Evolutionary conservation across 192 early-diverging fungal genomes (phyloP), one percentile per base, ranked within the genome.

Genomic region (Linnemannia exigua): DNA sequence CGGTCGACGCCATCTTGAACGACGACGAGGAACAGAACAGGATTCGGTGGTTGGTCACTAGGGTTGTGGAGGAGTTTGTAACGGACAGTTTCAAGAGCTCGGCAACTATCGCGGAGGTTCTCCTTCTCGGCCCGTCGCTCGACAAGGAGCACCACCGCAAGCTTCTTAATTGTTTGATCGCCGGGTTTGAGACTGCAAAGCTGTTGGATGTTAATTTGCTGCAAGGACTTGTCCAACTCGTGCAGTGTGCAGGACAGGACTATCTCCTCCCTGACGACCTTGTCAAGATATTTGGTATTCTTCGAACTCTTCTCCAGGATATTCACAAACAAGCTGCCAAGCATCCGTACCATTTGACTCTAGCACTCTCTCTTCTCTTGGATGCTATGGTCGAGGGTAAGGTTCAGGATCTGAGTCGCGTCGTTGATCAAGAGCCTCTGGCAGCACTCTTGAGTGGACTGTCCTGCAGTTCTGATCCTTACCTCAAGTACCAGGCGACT

Each of bases 241-340:
- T 67, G 12, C 25, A 67, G 31, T 14, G 28, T 14, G 66, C 66
- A 31, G 28, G 28, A 15, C 19, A n/a, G 66, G 14, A 31, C 28
- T 67, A 67, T 67, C 66, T 67, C n/a, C n/a, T 14, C n/a, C 25
- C 66, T 5, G 66, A 67, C 33, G 66, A 67, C 66, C 66, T 67
- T n/a, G 28, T 31, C 28, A 22, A 33, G 66, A 67, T 33, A 8
- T 33, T 67, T 33, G 12, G 54, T 2, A 67, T 33, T 12, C 28
- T 67, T 33, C 3, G 5, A 67, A 33, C n/a, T 25, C n/a, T 28
- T 58, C 66, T 22, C 12, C 14, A 33, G n/a, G 66, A 67, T 33
- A 33, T 33, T 12, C 12, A n/a, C 12, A n/a, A 67, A 67, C 19
- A 31, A 4, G 28, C 12, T 3, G 11, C 19, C n/a, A 33, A 67